A percentile compares a stretch with the other conserved stretches of the same genome.
phyloP scores from a whole-genome alignment of 129 eudicot species.

The Artemisia annua region DNA sequence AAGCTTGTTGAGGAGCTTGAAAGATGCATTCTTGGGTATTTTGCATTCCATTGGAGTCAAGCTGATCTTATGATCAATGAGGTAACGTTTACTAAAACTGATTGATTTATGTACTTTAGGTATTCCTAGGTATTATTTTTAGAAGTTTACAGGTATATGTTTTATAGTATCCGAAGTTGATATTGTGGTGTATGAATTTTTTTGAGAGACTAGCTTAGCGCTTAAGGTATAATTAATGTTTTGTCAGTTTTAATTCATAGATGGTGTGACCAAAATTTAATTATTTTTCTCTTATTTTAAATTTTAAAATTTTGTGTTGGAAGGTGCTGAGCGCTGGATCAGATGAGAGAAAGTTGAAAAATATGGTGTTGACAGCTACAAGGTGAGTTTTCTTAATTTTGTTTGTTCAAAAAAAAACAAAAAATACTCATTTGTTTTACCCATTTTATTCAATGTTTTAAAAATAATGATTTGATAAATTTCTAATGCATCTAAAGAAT shows the following conservation, averaged over 20 bases:
- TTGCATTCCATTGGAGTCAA: constrained; percentile 76
- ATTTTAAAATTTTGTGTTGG: not conserved
- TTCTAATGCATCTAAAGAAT: too few species aligned
- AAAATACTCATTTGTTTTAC: not conserved
- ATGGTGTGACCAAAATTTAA: not conserved
- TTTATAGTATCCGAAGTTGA: too few species aligned
- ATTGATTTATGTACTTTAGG: not conserved
- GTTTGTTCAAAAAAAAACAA: too few species aligned
- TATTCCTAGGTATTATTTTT: too few species aligned
- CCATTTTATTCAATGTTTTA: not conserved
- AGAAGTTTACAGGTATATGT: too few species aligned
- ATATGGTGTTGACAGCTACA: constrained; percentile 74
- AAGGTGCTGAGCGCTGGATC: constrained; percentile 70
- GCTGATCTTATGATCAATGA: constrained; percentile 53
- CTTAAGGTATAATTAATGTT: too few species aligned
- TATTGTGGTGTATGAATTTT: too few species aligned
- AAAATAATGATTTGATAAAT: too few species aligned
- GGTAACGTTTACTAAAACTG: constrained; percentile 32
- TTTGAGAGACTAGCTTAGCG: too few species aligned
- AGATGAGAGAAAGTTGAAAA: constrained; percentile 59
- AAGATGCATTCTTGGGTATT: constrained; percentile 77
- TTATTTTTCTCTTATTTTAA: not conserved
- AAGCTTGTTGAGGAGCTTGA: constrained; percentile 77
- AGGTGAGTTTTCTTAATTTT: constrained; percentile 37
- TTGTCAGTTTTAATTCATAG: not conserved